Base-by-base conservation (phyloP, 2,329 filamentous ascomycete genomes). In the Leptographium wingfieldii region DNA sequence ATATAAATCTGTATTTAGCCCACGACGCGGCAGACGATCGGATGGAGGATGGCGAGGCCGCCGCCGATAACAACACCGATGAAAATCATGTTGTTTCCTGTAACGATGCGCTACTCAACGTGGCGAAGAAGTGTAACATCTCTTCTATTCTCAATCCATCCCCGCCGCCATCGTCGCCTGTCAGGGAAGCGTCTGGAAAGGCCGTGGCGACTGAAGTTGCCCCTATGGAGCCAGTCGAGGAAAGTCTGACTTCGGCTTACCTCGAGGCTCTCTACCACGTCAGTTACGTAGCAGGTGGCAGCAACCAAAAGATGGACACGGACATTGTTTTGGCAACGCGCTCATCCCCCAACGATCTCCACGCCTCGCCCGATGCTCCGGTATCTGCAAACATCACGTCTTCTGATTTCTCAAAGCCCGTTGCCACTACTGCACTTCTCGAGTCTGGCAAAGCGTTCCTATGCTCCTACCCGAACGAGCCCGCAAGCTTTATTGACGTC, bases 81-180 rank as follows among this genome's bases (percentile, higher is more conserved):
- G n/a, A 3, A 22, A 11, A 5, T 35, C 33, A 9, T 11, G 5
- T 27, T 31, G n/a, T 31, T 10, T 14, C 27, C 27, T 12, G 6
- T 27, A 31, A 52, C n/a, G 49, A 31, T 4, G 31, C 14, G 49
- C 49, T n/a, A 7, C 14, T 22, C 9, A 40, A 46, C 1, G 27
- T 16, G 33, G 51, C 58, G 3, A 60, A 58, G 10, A 63, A 62
- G 48, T 56, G 46, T 12, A 61, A 65, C 29, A 65, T 65, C 6
- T 61, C 61, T 3, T 61, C 64, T 1, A 62, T 65, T 9, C 64
- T 65, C 10, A 65, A 65, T 56, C 64, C 64, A 1, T 59, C 63
- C 0, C 60, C 56, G 11, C 59, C 51, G 12, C 52, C 55, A 2
- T 58, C 54, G 29, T 61, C 46, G 22, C 60, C 51, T 9, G 12